A percentile compares a stretch with the other conserved stretches of the same genome.
These are phyloP conservation scores for Stephania cephalantha DNA, from an alignment of 164 flowering plant species.

Conservation along the genomic window DNA sequence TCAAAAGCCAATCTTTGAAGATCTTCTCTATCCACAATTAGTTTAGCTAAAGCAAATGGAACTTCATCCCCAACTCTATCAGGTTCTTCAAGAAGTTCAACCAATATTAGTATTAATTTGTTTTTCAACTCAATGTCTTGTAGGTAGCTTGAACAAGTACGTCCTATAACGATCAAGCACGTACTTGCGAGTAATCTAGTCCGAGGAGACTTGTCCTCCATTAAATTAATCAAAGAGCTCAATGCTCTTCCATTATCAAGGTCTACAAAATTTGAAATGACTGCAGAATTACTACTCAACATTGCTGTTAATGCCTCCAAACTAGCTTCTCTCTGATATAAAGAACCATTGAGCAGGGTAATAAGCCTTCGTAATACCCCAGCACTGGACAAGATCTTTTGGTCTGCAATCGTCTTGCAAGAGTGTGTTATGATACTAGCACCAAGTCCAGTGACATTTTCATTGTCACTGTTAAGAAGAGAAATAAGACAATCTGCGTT, in stretches of 20 bases:
- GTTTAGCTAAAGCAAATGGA: conserved; percentile 59
- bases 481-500: conserved; percentile 63
- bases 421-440: conserved; percentile 84
- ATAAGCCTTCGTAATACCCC: conserved; percentile 56
- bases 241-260: conserved; percentile 53
- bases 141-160: conserved; percentile 44
- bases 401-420: conserved; percentile 65
- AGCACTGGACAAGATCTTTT: conserved; percentile 60
- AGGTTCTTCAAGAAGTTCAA: conserved; percentile 87
- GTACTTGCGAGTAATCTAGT: conserved; percentile 76
- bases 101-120: conserved; percentile 49
- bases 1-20: conserved; percentile 72
- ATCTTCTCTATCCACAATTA: conserved; percentile 61
- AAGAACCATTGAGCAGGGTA: conserved; percentile 62
- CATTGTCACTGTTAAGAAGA: conserved; percentile 65
- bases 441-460: conserved; percentile 82
- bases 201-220: conserved; percentile 61
- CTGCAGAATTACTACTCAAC: conserved; percentile 52
- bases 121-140: conserved; percentile 48
- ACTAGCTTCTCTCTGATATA: conserved; percentile 73
- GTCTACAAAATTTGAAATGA: conserved; percentile 42
- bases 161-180: conserved; percentile 60
- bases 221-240: conserved; percentile 44
- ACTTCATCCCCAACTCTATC: conserved; percentile 92
- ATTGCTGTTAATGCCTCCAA: conserved; percentile 74